Evolutionary conservation across 2,329 filamentous ascomycete genomes (phyloP).

Genomic region (Diaporthe caulivora): DNA sequence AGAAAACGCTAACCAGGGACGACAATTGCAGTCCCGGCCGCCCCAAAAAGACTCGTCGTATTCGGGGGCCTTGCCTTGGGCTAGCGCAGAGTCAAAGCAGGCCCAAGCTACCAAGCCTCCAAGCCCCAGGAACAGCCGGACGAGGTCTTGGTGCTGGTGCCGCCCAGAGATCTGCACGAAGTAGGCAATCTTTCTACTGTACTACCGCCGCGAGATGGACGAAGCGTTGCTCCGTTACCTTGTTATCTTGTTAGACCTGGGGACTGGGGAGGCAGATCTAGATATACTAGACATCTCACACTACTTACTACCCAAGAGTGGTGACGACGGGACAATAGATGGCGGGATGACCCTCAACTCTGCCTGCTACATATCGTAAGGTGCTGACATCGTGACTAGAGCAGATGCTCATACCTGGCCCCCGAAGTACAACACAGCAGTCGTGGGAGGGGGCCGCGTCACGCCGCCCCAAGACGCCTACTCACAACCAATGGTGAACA

Average conservation of each 20-base stretch:
- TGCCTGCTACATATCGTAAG: constrained; percentile 15
- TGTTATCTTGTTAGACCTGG: neutral
- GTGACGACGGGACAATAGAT: neutral
- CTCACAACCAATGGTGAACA: constrained; percentile 18
- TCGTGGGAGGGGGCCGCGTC: constrained; percentile 37
- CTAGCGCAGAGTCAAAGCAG: constrained; percentile 31
- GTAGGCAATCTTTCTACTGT: neutral
- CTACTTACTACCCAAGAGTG: neutral
- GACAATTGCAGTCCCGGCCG: neutral
- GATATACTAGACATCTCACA: constrained; percentile 1
- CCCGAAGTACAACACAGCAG: constrained; percentile 11
- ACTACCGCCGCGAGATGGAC: constrained; percentile 12
- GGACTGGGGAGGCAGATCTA: neutral
- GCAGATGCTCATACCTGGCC: constrained; percentile 1
- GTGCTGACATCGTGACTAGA: neutral
- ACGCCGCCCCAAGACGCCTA: constrained; percentile 28
- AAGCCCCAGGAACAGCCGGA: constrained; percentile 17
- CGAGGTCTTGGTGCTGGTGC: constrained; percentile 8
- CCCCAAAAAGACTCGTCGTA: constrained; percentile 4
- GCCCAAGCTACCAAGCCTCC: constrained; percentile 4
- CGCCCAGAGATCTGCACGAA: constrained; percentile 18
- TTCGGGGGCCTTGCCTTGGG: neutral
- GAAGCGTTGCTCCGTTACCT: constrained; percentile 16
- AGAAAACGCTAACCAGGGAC: neutral
- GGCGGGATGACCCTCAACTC: neutral